A percentile compares a stretch with the other conserved stretches of the same genome.
phyloP scores from a whole-genome alignment of 805 yeast species.

The Kodamaea kaohsiungensis region DNA sequence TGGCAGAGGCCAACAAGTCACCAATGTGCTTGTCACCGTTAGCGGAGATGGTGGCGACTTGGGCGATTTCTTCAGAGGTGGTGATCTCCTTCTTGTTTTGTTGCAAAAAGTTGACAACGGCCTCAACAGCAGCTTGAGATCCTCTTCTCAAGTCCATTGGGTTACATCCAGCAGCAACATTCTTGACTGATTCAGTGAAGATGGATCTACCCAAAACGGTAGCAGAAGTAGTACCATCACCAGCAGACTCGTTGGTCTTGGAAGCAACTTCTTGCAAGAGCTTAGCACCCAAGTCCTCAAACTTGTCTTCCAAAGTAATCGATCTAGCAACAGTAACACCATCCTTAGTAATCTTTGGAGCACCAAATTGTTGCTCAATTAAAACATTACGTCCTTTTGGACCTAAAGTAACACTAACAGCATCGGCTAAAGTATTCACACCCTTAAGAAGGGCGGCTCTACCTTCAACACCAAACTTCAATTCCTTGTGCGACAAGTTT shows the following conservation, averaged over 20 bases:
- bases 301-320: conserved; percentile 79
- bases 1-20: conserved; percentile 85
- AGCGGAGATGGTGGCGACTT: conserved; percentile 97
- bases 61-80: conserved; percentile 92
- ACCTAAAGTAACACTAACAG: conserved; percentile 94
- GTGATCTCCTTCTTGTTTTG: conserved; percentile 89
- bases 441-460: conserved; percentile 93
- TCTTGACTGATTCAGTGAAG: conserved; percentile 91
- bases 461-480: conserved; percentile 96
- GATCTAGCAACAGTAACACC: conserved; percentile 97
- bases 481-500: conserved; percentile 77
- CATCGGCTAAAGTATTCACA: conserved; percentile 92
- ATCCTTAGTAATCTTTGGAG: conserved; percentile 98
- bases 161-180: conserved; percentile 98
- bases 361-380: conserved; percentile 94
- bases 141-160: conserved; percentile 99
- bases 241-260: conserved; percentile 95
- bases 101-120: conserved; percentile 82
- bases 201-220: conserved; percentile 95
- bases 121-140: conserved; percentile 94
- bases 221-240: conserved; percentile 98
- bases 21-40: conserved; percentile 96
- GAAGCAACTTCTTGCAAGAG: conserved; percentile 95
- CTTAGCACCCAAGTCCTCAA: conserved; percentile 96
- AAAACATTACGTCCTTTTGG: conserved; percentile 98